These are phyloP conservation scores for Penicillium steckii DNA, from an alignment of 495 filamentous ascomycete genomes.

Conservation along the genomic window DNA sequence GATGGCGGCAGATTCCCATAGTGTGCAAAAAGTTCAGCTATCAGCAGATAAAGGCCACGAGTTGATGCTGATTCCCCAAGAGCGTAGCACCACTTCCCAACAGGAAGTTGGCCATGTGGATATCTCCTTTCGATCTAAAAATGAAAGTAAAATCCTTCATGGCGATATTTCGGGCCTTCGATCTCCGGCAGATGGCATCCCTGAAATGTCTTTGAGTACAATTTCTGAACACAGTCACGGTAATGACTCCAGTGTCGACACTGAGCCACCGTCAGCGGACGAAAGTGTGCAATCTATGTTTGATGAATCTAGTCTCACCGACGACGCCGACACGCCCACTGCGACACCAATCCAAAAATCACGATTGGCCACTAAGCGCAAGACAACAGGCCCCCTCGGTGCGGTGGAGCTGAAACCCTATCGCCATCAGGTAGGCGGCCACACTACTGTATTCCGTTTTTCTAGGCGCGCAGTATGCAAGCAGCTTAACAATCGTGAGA, in stretches of 20 bases:
- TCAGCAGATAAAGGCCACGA: conserved; percentile 33
- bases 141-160: conserved; percentile 59
- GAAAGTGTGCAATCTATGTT: conserved; percentile 49
- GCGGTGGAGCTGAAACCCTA: conserved; percentile 97
- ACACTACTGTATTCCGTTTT: conserved; percentile 94
- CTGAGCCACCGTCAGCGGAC: conserved; percentile 57
- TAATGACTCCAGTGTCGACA: conserved; percentile 55
- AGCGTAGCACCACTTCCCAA: conserved; percentile 29
- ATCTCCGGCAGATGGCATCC: conserved; percentile 30
- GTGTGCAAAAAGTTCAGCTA: conserved; percentile 33
- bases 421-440: conserved; percentile 94
- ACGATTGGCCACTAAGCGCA: conserved; percentile 33
- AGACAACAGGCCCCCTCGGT: conserved; percentile 62
- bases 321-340: conserved; percentile 63
- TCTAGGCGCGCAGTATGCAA: conserved; percentile 95
- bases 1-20: conserved; percentile 42
- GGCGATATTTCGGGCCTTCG: conserved; percentile 52
- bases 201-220: conserved; percentile 34
- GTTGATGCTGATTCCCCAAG: conserved; percentile 32
- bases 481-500: conserved; percentile 93
- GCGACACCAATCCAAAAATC: conserved; percentile 50
- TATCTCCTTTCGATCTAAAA: conserved; percentile 61
- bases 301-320: conserved; percentile 52
- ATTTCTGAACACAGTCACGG: conserved; percentile 39
- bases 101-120: conserved; percentile 51